Base-by-base conservation (phyloP, 2,329 filamentous ascomycete genomes). In the Xylaria sp. region DNA sequence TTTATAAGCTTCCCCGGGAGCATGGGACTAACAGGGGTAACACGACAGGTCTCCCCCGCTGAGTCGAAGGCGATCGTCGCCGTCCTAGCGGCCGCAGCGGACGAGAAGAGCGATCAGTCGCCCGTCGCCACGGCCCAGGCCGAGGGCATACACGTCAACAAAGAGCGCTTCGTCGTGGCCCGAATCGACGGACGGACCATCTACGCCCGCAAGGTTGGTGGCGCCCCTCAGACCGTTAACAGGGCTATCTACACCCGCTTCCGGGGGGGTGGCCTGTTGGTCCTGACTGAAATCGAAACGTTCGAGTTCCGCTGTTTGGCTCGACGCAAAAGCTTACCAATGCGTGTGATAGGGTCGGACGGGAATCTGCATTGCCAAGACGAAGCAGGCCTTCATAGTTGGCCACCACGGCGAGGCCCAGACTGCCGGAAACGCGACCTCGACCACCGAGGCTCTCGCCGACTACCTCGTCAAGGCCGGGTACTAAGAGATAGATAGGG, bases 381-480 rank as follows among this genome's bases (percentile, higher is more conserved):
- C 94, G 72, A 89, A 85, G 73, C 90, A 96, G 80, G 92, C 93
- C 70, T 88, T 98, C 76, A 86, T 99, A 75, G 80, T 99, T 76
- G 90, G 87, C 70, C 92, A 97, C 83, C 92, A 98, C 84, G 84
- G 83, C 69, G 92, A 96, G 77, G 76, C 77, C 65, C 81, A 88
- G 70, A 83, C 90, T 76, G 91, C 90, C 54, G 88, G 91, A 75
- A 89, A 90, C 76, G 88, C 92, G 66, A 88, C 88, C 71, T 86
- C 86, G 75, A 91, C 90, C 51, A 90, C 96, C 69, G 91, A 94
- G 82, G 83, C 87, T 72, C 85, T 99, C 66, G 92, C 87, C 72
- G 91, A 96, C 78, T 97, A 98, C 83, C 87, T 97, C 67, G 88
- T 91, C 76, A 85, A 86, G 71, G 81, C 86, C 67, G 87, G 87